Evolutionary conservation across 106 monocot genomes (phyloP), one percentile per base, ranked within the genome.

Genomic region (Dioscorea alata): DNA sequence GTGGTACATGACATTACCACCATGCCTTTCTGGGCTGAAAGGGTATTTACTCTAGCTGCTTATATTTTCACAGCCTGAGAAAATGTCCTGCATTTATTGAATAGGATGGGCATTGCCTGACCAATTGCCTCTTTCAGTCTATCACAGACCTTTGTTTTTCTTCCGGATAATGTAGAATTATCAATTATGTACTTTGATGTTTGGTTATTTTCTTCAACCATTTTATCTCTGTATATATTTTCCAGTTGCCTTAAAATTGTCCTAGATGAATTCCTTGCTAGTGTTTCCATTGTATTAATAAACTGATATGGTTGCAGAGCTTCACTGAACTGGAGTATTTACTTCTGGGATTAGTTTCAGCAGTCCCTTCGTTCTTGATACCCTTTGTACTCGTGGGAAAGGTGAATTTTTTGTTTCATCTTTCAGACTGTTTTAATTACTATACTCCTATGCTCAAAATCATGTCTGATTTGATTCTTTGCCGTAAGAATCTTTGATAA

Each of bases 261-360:
- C 61, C 6, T 73, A 48, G 1, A 5, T 8, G 42, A 42, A 42
- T 42, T 42, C 42, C 42, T 42, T 0, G 10, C 9, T 42, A 42
- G 42, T 42, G 6, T 42, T 42, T 42, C 42, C 42, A 42, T 6
- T 54, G 9, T 57, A 59, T 48, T 61, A 28, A 33, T 16, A 31
- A 13, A 54, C 57, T 32, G 16, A 60, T 76, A 7, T 79, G 65
- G 49, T 77, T 51, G 50, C 84, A 97, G 97, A 87, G 73, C 0
- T 97, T 97, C 67, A 83, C 74, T 1, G 92, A 97, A 66, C 54
- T 97, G 71, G 97, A 97, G 70, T 97, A 92, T 86, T 73, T 97
- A 70, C 67, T 97, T 25, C 23, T 97, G 24, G 97, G 92, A 58
- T 75, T 97, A 76, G 80, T 92, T 20, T 86, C 97, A 2, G 84